Evolutionary conservation across 2,329 filamentous ascomycete species (phyloP).

Genomic region (Pseudocercospora fuligena): DNA sequence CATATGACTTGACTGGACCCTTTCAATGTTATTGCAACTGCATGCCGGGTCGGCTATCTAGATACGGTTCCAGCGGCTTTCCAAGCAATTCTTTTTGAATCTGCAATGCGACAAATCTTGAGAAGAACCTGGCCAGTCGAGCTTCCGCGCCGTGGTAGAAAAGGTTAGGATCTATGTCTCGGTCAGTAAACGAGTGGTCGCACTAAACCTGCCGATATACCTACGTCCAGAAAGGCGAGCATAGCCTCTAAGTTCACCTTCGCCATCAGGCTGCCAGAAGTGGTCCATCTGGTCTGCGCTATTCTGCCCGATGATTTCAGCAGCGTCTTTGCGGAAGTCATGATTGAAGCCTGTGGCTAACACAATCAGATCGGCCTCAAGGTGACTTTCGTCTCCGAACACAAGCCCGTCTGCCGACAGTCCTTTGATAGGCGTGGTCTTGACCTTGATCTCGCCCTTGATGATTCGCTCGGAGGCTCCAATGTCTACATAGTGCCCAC

Average conservation of each 20-base stretch:
- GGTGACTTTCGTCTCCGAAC: conserved; percentile 50
- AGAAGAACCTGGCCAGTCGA: conserved; percentile 53
- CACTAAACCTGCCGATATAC: conserved; percentile 24
- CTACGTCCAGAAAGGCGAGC: conserved; percentile 47
- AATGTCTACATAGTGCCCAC: conserved; percentile 56
- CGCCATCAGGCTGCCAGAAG: conserved; percentile 52
- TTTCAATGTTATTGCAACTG: neutral
- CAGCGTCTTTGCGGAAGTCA: conserved; percentile 48
- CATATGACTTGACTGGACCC: no score
- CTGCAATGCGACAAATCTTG: conserved; percentile 52
- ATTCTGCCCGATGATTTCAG: conserved; percentile 47
- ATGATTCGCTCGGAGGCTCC: conserved; percentile 50
- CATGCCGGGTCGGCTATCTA: conserved; percentile 7
- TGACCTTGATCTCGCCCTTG: conserved; percentile 53
- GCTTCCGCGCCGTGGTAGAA: conserved; percentile 54
- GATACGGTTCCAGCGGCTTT: conserved; percentile 16
- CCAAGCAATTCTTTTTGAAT: conserved; percentile 41
- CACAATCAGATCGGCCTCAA: conserved; percentile 54
- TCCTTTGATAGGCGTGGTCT: conserved; percentile 44
- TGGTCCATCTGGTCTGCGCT: conserved; percentile 49
- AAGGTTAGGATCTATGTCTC: conserved; percentile 42
- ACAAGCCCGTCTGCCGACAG: conserved; percentile 48
- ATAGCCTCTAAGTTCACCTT: conserved; percentile 54
- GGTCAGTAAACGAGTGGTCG: conserved; percentile 18
- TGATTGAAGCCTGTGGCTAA: conserved; percentile 53